Evolutionary conservation across 306 rosid species (phyloP).

Genomic region (Fagus crenata): DNA sequence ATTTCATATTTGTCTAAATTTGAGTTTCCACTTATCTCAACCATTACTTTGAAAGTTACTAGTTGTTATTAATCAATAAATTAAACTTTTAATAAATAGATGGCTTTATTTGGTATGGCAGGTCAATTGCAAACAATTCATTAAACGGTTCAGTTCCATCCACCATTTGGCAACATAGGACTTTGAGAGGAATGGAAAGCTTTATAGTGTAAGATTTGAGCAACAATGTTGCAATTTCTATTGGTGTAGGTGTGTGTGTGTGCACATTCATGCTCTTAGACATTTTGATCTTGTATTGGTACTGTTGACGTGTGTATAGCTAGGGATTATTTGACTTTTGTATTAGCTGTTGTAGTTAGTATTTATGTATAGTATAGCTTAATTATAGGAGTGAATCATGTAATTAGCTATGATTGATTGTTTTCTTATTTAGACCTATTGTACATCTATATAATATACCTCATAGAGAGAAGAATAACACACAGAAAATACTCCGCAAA

Average conservation of each 20-base stretch:
- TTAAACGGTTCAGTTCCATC: conserved; percentile 66
- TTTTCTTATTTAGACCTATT: too few relatives aligned
- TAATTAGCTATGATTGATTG: too few relatives aligned
- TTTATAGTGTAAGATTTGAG: conserved; percentile 64
- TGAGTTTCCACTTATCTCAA: conserved; percentile 8
- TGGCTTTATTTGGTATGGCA: conserved; percentile 39
- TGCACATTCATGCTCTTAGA: not conserved
- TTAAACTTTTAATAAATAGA: conserved; percentile 7
- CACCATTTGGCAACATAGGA: conserved; percentile 61
- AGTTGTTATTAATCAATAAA: conserved; percentile 9
- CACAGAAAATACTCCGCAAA: too few relatives aligned
- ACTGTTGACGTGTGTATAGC: too few relatives aligned
- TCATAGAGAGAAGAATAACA: too few relatives aligned
- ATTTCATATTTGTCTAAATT: not conserved
- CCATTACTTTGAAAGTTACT: not conserved
- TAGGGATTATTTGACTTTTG: too few relatives aligned
- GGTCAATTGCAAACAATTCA: conserved; percentile 82
- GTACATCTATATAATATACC: too few relatives aligned
- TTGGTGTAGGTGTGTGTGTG: not conserved
- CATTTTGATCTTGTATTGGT: too few relatives aligned
- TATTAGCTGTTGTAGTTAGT: too few relatives aligned
- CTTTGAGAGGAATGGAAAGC: conserved; percentile 32
- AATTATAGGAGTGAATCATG: too few relatives aligned
- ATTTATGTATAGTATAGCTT: too few relatives aligned
- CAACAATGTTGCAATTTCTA: conserved; percentile 11